Conservation (phyloP, 352 stramenopile genomes). For the Pythium insidiosum region DNA sequence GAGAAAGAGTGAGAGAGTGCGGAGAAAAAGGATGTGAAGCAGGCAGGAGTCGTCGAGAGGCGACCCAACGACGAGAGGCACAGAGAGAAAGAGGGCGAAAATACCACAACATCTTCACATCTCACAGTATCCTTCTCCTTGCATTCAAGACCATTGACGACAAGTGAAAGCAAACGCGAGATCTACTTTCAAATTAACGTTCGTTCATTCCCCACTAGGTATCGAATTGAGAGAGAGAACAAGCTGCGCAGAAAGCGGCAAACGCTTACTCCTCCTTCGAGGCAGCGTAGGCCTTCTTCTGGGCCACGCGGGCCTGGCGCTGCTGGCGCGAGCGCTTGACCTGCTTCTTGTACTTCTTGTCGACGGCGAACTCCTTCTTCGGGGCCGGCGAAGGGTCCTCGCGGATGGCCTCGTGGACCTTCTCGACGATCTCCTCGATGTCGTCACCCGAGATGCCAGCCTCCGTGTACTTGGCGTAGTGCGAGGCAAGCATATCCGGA, state of each 20-base stretch:
- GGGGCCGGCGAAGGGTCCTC: constrained; percentile 90
- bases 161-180: too few relatives aligned
- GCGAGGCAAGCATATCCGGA: constrained; percentile 95
- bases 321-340: constrained; percentile 93
- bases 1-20: background rate
- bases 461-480: constrained; percentile 95
- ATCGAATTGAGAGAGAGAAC: too few relatives aligned
- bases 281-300: constrained; percentile 95
- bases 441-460: constrained; percentile 91
- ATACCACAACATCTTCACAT: too few relatives aligned
- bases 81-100: too few relatives aligned
- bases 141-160: too few relatives aligned
- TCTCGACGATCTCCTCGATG: constrained; percentile 88
- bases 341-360: constrained; percentile 93
- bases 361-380: constrained; percentile 89
- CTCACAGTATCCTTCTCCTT: too few relatives aligned
- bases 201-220: too few relatives aligned
- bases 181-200: too few relatives aligned
- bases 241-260: too few relatives aligned
- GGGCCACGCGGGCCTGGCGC: constrained; percentile 92
- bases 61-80: too few relatives aligned
- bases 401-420: constrained; percentile 96
- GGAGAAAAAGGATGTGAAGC: too few relatives aligned
- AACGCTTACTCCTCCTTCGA: constrained; percentile 19
- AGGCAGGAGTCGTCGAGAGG: too few relatives aligned